Conservation (phyloP, 2,329 filamentous ascomycete genomes). For the Cladosporium colombiae region DNA sequence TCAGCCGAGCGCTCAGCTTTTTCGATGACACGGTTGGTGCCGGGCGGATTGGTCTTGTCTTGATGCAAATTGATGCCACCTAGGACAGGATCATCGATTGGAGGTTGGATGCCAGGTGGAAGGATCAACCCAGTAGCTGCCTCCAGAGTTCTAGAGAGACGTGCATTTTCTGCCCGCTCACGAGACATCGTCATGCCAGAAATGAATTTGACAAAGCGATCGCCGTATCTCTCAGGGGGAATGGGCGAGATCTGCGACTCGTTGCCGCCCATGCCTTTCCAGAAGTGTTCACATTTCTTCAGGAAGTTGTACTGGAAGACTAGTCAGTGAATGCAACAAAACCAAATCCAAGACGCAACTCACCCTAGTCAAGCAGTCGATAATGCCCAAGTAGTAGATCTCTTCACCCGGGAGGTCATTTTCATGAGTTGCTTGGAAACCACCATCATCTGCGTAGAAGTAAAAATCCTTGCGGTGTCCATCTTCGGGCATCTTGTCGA, state of each 20-base stretch:
- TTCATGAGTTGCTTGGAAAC: constrained; percentile 89
- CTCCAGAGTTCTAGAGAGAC: constrained; percentile 32
- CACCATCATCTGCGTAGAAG: constrained; percentile 93
- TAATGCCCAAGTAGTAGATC: constrained; percentile 97
- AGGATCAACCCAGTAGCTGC: constrained; percentile 28
- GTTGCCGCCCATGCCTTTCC: constrained; percentile 86
- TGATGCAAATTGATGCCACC: constrained; percentile 41
- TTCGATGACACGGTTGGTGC: constrained; percentile 57
- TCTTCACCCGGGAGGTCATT: constrained; percentile 81
- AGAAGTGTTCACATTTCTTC: constrained; percentile 95
- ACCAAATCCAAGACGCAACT: constrained; percentile 45
- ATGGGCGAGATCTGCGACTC: constrained; percentile 89
- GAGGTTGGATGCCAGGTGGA: constrained; percentile 29
- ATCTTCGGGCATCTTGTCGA: constrained; percentile 83
- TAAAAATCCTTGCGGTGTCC: constrained; percentile 74
- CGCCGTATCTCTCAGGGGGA: constrained; percentile 85
- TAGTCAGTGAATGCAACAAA: not conserved
- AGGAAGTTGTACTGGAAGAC: constrained; percentile 76
- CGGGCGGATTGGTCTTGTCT: constrained; percentile 33
- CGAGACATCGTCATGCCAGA: constrained; percentile 84
- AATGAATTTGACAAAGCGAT: constrained; percentile 92
- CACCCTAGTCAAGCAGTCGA: constrained; percentile 93
- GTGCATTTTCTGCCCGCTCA: constrained; percentile 69
- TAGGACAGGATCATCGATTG: constrained; percentile 41
- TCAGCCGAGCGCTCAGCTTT: constrained; percentile 63